phyloP scores from a whole-genome alignment of 805 yeast genomes.

The Candida khao-thaluensis region DNA sequence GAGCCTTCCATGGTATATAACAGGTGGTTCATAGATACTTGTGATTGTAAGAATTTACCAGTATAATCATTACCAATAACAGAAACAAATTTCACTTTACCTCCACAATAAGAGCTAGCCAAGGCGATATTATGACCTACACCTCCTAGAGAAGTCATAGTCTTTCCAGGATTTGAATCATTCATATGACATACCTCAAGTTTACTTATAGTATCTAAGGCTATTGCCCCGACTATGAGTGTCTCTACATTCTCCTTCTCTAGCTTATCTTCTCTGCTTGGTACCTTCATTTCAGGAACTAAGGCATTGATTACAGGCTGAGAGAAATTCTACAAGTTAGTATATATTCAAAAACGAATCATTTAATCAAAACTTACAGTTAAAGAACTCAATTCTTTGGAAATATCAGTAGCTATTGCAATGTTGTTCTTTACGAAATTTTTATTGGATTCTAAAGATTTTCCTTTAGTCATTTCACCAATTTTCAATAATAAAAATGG shows the following conservation, averaged over 20 bases:
- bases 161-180: constrained; percentile 75
- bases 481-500: constrained; percentile 72
- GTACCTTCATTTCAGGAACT: background rate
- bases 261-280: background rate
- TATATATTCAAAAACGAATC: constrained; percentile 3
- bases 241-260: constrained; percentile 22
- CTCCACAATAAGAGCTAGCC: constrained; percentile 48
- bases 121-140: constrained; percentile 77
- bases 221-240: constrained; percentile 70
- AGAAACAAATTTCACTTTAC: constrained; percentile 48
- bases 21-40: constrained; percentile 30
- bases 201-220: constrained; percentile 67
- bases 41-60: constrained; percentile 46
- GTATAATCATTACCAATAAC: constrained; percentile 59
- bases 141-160: constrained; percentile 67
- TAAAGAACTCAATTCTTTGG: constrained; percentile 47
- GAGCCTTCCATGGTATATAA: constrained; percentile 37
- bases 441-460: constrained; percentile 66
- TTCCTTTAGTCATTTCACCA: constrained; percentile 67
- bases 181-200: constrained; percentile 31
- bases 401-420: constrained; percentile 62
- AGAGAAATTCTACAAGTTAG: constrained; percentile 5
- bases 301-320: background rate
- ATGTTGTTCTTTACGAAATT: constrained; percentile 80
- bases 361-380: constrained; percentile 9